phyloP scores from a whole-genome alignment of 768 basidiomycete species.

The Phylloporus scabripes region DNA sequence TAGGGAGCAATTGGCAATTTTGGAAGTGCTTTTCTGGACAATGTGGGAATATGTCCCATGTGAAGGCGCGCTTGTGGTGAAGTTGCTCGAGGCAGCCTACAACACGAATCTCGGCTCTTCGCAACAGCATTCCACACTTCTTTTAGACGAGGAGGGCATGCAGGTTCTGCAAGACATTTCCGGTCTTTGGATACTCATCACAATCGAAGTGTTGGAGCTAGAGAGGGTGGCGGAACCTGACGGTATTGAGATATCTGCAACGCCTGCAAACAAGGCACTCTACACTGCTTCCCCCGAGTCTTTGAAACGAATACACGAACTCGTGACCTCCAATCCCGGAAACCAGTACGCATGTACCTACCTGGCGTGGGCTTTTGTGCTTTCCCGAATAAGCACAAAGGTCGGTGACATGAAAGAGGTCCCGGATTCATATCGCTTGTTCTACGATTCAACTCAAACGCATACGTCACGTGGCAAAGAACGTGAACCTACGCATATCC shows the following conservation, averaged over 20 bases:
- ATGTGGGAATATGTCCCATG: conserved; percentile 76
- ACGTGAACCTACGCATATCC: conserved; percentile 46
- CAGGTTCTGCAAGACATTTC: conserved; percentile 64
- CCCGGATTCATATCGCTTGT: conserved; percentile 47
- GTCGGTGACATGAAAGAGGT: conserved; percentile 45
- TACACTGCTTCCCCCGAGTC: conserved; percentile 59
- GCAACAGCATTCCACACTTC: conserved; percentile 57
- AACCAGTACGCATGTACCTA: conserved; percentile 68
- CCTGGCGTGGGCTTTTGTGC: conserved; percentile 80
- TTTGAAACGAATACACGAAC: conserved; percentile 61
- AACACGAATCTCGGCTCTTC: conserved; percentile 55
- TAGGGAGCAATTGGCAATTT: conserved; percentile 70
- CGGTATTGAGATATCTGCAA: conserved; percentile 46
- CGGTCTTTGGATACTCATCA: conserved; percentile 73
- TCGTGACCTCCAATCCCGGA: conserved; percentile 53
- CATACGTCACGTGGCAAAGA: conserved; percentile 45
- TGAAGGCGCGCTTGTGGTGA: conserved; percentile 55
- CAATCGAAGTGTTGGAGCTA: conserved; percentile 74
- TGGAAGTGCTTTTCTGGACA: conserved; percentile 86
- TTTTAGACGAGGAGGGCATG: conserved; percentile 70
- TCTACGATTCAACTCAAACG: conserved; percentile 50
- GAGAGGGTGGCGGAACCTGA: conserved; percentile 57
- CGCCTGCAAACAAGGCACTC: conserved; percentile 43
- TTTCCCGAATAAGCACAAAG: conserved; percentile 54
- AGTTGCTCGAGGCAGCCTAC: conserved; percentile 62